These are phyloP conservation scores for Backusella sp. DNA, from an alignment of 192 early-diverging fungal genomes.

Conservation along the genomic window DNA sequence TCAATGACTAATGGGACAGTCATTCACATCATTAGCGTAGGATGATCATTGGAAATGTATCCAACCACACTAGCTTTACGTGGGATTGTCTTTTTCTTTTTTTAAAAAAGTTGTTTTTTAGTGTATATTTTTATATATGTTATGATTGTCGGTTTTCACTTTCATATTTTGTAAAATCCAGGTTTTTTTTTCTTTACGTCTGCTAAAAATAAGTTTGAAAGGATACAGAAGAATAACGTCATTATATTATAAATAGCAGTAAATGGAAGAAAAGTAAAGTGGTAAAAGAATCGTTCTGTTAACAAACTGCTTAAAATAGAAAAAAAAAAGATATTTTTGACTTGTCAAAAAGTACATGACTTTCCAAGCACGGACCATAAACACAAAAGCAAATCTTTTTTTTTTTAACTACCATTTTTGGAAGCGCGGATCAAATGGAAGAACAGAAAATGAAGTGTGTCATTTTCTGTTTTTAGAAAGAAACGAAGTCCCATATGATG, in stretches of 20 bases:
- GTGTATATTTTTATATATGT: not conserved
- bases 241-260: too few species aligned
- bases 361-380: not conserved
- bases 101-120: not conserved
- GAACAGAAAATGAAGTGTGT: not conserved
- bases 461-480: slow-evolving; percentile 1
- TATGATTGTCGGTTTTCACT: not conserved
- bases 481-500: not conserved
- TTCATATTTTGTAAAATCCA: not conserved
- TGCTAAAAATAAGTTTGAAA: too few species aligned
- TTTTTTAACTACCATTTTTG: not conserved
- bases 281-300: not conserved
- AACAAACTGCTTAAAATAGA: not conserved
- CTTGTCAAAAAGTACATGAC: not conserved
- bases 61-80: too few species aligned
- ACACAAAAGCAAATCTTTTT: not conserved
- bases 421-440: not conserved
- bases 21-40: too few species aligned
- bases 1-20: not conserved
- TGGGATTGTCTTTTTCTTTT: not conserved
- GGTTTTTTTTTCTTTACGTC: too few species aligned
- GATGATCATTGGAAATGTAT: too few species aligned
- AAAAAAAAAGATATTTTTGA: not conserved
- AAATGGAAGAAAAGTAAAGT: not conserved
- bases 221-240: too few species aligned